phyloP scores from a whole-genome alignment of 2,329 filamentous ascomycete genomes.

The Trichoderma atroviride region DNA sequence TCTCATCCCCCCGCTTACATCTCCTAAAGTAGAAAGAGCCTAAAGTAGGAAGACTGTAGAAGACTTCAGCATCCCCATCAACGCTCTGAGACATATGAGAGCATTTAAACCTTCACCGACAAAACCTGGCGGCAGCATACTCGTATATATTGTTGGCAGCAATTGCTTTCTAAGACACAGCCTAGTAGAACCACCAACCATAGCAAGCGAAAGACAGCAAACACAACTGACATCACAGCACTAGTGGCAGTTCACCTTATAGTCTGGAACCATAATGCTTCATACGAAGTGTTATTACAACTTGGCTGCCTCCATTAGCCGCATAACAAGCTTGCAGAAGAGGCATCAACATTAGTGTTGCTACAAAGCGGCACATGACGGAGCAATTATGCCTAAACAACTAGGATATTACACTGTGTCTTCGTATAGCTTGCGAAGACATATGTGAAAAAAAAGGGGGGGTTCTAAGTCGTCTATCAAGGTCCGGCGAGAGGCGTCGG shows the following conservation, averaged over 20 bases:
- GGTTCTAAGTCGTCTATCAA: not conserved
- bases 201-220: not conserved
- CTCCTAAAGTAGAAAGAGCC: not conserved
- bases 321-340: slow-evolving; percentile 2
- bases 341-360: slow-evolving; percentile 2
- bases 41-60: not conserved
- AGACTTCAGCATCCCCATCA: too few relatives aligned
- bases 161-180: not conserved
- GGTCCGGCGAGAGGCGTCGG: not conserved
- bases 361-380: slow-evolving; percentile 2
- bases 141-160: not conserved
- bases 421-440: slow-evolving; percentile 15
- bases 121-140: not conserved
- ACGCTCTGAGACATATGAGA: not conserved
- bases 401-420: not conserved
- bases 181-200: slow-evolving; percentile 8
- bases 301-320: slow-evolving; percentile 5
- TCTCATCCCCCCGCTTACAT: slow-evolving; percentile 1
- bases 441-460: not conserved
- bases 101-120: slow-evolving; percentile 7
- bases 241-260: slow-evolving; percentile 15
- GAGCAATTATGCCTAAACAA: not conserved
- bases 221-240: slow-evolving; percentile 4
- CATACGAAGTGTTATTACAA: slow-evolving; percentile 3
- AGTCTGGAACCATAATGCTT: slow-evolving; percentile 9